Percentiles rank a stretch among this genome's conserved stretches.
These are phyloP conservation scores for Suhomyces sp. DNA, from an alignment of 805 yeast genomes.

Conservation along the genomic window DNA sequence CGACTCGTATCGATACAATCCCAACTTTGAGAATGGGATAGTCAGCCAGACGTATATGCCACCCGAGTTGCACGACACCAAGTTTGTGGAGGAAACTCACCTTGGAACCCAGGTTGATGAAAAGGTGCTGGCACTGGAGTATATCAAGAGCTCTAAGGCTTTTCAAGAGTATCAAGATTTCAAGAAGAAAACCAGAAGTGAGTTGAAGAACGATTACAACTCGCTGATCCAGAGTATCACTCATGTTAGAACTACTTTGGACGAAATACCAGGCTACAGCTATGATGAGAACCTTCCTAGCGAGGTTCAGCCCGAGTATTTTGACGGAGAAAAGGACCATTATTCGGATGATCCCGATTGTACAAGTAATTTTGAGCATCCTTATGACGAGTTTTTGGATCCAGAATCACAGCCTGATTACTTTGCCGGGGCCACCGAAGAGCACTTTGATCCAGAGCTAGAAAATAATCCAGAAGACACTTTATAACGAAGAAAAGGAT, in stretches of 20 bases:
- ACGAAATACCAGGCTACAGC: not conserved
- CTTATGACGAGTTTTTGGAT: constrained; percentile 34
- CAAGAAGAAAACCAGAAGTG: constrained; percentile 8
- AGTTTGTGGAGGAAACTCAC: constrained; percentile 55
- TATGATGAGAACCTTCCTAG: constrained; percentile 21
- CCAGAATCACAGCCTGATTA: constrained; percentile 23
- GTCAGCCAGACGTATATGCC: constrained; percentile 81
- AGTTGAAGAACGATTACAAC: not conserved
- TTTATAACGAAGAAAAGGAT: too few relatives aligned
- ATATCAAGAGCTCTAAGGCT: constrained; percentile 10
- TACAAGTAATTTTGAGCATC: constrained; percentile 29
- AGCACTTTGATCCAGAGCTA: constrained; percentile 11
- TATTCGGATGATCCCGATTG: constrained; percentile 35
- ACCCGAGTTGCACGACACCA: constrained; percentile 40
- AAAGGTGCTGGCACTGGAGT: constrained; percentile 11
- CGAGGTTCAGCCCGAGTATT: constrained; percentile 39
- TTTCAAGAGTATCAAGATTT: constrained; percentile 13
- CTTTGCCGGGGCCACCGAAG: constrained; percentile 10
- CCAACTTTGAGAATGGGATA: constrained; percentile 67
- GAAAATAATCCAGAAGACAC: too few relatives aligned
- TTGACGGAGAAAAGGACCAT: constrained; percentile 22
- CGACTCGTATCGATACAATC: constrained; percentile 84
- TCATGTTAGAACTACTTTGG: not conserved
- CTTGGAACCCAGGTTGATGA: constrained; percentile 42
- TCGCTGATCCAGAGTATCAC: not conserved